Conservation (phyloP, 371 early-diverging fungal species). For the Apophysomyces sp. region DNA sequence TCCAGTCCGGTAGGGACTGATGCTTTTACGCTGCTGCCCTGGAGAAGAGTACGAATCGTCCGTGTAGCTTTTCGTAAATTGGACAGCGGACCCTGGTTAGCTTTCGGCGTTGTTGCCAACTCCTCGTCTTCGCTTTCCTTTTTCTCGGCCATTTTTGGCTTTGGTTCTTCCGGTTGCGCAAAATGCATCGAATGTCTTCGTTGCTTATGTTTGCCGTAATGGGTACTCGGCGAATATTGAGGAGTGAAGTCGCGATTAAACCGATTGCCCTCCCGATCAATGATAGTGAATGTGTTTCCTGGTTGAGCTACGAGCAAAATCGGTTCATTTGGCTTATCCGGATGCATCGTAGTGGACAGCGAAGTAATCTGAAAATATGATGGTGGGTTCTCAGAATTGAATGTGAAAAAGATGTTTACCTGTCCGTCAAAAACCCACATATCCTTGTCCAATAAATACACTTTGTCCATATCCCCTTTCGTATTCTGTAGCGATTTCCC, state of each 20-base stretch:
- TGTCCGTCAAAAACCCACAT: slow-evolving; percentile 66
- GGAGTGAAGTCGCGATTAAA: slow-evolving; percentile 51
- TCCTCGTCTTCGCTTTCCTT: slow-evolving; percentile 7
- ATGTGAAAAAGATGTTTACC: slow-evolving; percentile 15
- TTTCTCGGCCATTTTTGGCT: background rate
- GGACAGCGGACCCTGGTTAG: slow-evolving; percentile 13
- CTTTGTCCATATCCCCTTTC: slow-evolving; percentile 15
- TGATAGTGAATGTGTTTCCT: slow-evolving; percentile 59
- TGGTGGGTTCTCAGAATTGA: background rate
- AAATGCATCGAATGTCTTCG: background rate
- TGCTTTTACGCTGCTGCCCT: slow-evolving; percentile 6
- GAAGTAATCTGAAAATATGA: slow-evolving; percentile 32
- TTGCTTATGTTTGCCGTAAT: slow-evolving; percentile 11
- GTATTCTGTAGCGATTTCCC: background rate
- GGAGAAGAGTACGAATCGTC: slow-evolving; percentile 19
- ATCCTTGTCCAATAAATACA: slow-evolving; percentile 45
- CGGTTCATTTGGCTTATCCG: slow-evolving; percentile 41
- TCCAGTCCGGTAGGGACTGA: slow-evolving; percentile 9
- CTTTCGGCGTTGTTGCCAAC: slow-evolving; percentile 10
- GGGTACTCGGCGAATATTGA: slow-evolving; percentile 20
- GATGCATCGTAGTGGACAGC: slow-evolving; percentile 36
- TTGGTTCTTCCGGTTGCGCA: background rate
- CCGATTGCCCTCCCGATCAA: slow-evolving; percentile 55
- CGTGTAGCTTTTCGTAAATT: slow-evolving; percentile 16
- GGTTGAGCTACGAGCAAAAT: slow-evolving; percentile 62